phyloP scores from a whole-genome alignment of 176 grass and related monocot genomes.

The Paspalum vaginatum region DNA sequence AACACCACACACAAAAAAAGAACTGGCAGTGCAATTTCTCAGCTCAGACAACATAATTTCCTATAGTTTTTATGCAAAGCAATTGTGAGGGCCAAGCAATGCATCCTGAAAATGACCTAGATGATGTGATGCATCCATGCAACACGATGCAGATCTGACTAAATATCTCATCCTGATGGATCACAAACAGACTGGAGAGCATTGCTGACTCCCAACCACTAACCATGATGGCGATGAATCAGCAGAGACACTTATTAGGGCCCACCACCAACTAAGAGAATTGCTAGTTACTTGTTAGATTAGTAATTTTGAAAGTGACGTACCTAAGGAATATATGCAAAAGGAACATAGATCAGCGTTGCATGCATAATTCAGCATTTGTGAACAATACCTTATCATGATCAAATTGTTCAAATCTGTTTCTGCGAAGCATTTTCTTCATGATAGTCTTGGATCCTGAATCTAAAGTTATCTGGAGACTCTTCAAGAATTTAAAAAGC shows the following conservation, averaged over 20 bases:
- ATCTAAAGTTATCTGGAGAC: slow-evolving; percentile 18
- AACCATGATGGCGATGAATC: slow-evolving; percentile 39
- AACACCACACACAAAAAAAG: neutral
- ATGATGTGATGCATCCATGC: slow-evolving; percentile 48
- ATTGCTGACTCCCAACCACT: slow-evolving; percentile 45
- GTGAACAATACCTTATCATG: neutral
- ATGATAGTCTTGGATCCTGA: slow-evolving; percentile 6
- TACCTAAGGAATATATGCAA: slow-evolving; percentile 16
- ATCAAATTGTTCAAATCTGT: slow-evolving; percentile 11
- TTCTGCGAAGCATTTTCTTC: neutral
- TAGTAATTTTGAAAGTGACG: slow-evolving; percentile 45
- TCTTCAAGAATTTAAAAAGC: neutral
- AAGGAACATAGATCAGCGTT: neutral
- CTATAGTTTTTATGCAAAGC: neutral
- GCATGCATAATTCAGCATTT: neutral
- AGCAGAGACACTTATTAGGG: slow-evolving; percentile 25
- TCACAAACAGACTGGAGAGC: slow-evolving; percentile 30
- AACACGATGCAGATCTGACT: slow-evolving; percentile 12
- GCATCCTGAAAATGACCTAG: slow-evolving; percentile 15
- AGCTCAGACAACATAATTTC: neutral
- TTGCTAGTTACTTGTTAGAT: slow-evolving; percentile 27
- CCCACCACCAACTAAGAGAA: slow-evolving; percentile 43
- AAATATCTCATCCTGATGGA: slow-evolving; percentile 22
- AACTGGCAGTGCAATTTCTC: neutral
- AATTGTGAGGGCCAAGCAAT: neutral